A percentile compares a stretch with the other conserved stretches of the same genome.
phyloP scores from a whole-genome alignment of 257 asterid genomes.

The Hygrophila difformis region DNA sequence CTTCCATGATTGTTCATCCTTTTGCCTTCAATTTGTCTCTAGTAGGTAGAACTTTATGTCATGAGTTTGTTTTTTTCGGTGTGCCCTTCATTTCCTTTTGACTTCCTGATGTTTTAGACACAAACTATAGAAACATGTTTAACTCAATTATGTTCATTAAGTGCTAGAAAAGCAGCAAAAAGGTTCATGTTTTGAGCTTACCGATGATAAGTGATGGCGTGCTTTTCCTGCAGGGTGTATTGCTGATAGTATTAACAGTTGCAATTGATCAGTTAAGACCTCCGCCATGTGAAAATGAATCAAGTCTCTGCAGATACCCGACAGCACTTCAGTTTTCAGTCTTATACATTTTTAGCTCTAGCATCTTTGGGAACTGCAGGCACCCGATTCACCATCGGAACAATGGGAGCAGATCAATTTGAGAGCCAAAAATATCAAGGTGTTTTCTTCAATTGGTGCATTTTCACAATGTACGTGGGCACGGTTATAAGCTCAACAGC shows the following conservation, averaged over 20 bases:
- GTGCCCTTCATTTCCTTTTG: no score
- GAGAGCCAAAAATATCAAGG: no score
- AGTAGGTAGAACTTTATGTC: no score
- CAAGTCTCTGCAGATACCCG: slow-evolving; percentile 33
- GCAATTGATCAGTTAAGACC: slow-evolving; percentile 36
- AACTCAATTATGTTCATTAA: no score
- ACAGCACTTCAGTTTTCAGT: slow-evolving; percentile 33
- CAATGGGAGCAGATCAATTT: slow-evolving; percentile 43
- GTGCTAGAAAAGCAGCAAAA: no score
- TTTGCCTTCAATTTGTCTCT: background rate
- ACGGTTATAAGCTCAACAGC: slow-evolving; percentile 39
- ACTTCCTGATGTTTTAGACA: no score
- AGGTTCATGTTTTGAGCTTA: no score
- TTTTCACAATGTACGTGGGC: slow-evolving; percentile 45
- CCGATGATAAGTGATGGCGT: no score
- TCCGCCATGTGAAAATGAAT: slow-evolving; percentile 29
- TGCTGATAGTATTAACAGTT: slow-evolving; percentile 40
- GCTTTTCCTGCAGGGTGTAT: slow-evolving; percentile 41
- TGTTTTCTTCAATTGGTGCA: slow-evolving; percentile 63
- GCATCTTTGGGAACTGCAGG: slow-evolving; percentile 50
- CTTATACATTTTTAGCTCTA: slow-evolving; percentile 39
- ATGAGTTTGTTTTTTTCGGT: background rate
- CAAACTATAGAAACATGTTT: no score
- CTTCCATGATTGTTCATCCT: background rate
- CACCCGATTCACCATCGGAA: slow-evolving; percentile 50